Conservation (phyloP, 495 filamentous ascomycete species). For the Copromyces sp. region DNA sequence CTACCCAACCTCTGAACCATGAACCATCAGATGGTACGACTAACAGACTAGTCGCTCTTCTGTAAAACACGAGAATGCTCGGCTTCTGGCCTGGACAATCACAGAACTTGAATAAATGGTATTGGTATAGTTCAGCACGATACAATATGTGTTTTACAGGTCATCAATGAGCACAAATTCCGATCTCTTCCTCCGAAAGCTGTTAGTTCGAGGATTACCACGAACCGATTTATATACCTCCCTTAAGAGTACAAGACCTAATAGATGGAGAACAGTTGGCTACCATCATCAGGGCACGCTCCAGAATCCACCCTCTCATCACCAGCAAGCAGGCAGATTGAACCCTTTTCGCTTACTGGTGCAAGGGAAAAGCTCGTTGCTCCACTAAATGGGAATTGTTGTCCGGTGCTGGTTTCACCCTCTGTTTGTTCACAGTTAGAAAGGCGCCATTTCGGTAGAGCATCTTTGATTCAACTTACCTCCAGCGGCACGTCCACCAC, state of each 20-base stretch:
- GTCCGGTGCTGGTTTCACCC: conserved; percentile 32
- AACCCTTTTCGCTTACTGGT: conserved; percentile 28
- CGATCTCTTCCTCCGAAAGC: background rate
- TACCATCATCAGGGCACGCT: conserved; percentile 30
- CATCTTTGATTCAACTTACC: conserved; percentile 16
- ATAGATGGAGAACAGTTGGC: conserved; percentile 38
- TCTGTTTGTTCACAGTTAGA: conserved; percentile 9
- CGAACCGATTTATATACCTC: background rate
- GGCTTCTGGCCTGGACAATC: background rate
- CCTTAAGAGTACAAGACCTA: conserved; percentile 1
- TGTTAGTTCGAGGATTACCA: background rate
- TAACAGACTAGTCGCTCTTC: background rate
- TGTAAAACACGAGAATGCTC: background rate
- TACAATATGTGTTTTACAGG: background rate
- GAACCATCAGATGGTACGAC: background rate
- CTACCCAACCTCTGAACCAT: background rate
- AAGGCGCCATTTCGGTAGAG: conserved; percentile 5
- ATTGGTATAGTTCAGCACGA: background rate
- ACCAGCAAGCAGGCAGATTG: conserved; percentile 33
- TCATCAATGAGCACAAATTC: background rate
- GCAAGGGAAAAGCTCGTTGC: conserved; percentile 32
- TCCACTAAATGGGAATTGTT: conserved; percentile 32
- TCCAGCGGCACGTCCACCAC: conserved; percentile 43
- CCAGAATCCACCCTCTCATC: conserved; percentile 30
- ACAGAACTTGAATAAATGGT: background rate